phyloP scores from a whole-genome alignment of 1,284 basidiomycete species.

The Cryptococcus deneoformans region DNA sequence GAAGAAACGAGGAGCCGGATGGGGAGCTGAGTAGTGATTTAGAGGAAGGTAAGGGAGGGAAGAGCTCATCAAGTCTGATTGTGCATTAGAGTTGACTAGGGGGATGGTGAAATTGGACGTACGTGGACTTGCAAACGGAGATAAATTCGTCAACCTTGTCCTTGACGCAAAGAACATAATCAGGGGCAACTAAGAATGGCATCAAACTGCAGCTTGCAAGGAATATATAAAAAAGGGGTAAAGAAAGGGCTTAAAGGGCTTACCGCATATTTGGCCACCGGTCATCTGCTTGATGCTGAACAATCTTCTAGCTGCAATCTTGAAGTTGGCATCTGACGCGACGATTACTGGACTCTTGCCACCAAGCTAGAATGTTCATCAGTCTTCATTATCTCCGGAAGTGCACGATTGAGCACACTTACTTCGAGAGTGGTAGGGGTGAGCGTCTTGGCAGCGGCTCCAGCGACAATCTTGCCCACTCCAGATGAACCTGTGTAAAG shows the following conservation, averaged over 20 bases:
- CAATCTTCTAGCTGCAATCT: slow-evolving; percentile 51
- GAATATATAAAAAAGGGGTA: too few relatives aligned
- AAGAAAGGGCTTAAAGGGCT: neutral
- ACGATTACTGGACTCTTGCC: slow-evolving; percentile 83
- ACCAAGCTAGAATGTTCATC: slow-evolving; percentile 55
- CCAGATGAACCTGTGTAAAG: slow-evolving; percentile 66
- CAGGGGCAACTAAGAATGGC: slow-evolving; percentile 55
- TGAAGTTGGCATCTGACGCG: slow-evolving; percentile 58
- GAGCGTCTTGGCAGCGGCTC: slow-evolving; percentile 79
- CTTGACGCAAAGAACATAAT: slow-evolving; percentile 71
- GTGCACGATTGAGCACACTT: neutral
- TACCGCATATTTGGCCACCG: slow-evolving; percentile 60
- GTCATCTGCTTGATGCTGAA: slow-evolving; percentile 78
- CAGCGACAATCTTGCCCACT: slow-evolving; percentile 73
- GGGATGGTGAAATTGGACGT: slow-evolving; percentile 50
- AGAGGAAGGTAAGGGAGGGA: slow-evolving; percentile 48
- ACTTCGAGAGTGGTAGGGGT: slow-evolving; percentile 74
- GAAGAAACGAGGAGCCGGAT: slow-evolving; percentile 57
- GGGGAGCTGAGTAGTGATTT: slow-evolving; percentile 44
- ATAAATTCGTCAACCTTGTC: slow-evolving; percentile 64
- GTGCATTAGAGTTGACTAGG: slow-evolving; percentile 55
- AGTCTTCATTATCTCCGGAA: too few relatives aligned
- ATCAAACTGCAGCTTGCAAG: slow-evolving; percentile 23
- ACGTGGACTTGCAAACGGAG: slow-evolving; percentile 59
- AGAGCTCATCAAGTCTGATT: slow-evolving; percentile 30